Conservation (phyloP, 1,284 basidiomycete genomes). For the Tylopilus sp. region DNA sequence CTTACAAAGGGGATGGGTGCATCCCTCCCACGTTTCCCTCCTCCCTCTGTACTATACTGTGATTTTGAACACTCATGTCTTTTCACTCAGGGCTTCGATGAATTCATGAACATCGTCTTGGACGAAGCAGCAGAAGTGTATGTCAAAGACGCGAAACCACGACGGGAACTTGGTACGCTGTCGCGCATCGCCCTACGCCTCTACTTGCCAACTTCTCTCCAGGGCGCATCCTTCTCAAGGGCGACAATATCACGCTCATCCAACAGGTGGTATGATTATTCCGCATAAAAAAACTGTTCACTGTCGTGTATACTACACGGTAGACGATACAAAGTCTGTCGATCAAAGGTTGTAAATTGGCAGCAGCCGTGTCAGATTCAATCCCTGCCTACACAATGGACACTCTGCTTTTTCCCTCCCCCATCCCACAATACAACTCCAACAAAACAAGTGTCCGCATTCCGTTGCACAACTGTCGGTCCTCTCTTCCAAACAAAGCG, state of each 20-base stretch:
- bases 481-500: conserved; percentile 81
- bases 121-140: conserved; percentile 94
- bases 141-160: conserved; percentile 81
- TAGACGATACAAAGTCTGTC: neutral
- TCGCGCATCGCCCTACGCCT: neutral
- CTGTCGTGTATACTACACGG: conserved; percentile 22
- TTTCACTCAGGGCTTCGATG: conserved; percentile 85
- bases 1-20: conserved; percentile 26
- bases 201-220: conserved; percentile 7
- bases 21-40: conserved; percentile 1
- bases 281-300: conserved; percentile 17
- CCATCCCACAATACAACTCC: conserved; percentile 90
- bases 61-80: conserved; percentile 8
- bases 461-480: conserved; percentile 83
- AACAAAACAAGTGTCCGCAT: conserved; percentile 93
- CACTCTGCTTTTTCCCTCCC: conserved; percentile 89
- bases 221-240: conserved; percentile 93
- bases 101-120: conserved; percentile 99
- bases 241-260: conserved; percentile 95
- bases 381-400: conserved; percentile 78
- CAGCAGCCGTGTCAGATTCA: conserved; percentile 69
- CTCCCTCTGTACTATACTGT: neutral
- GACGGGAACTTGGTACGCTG: conserved; percentile 68
- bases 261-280: conserved; percentile 55
- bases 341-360: conserved; percentile 80